A percentile compares a stretch with the other conserved stretches of the same genome.
These are phyloP conservation scores for Fraxinus velutina DNA, from an alignment of 305 asterid genomes.

Conservation along the genomic window DNA sequence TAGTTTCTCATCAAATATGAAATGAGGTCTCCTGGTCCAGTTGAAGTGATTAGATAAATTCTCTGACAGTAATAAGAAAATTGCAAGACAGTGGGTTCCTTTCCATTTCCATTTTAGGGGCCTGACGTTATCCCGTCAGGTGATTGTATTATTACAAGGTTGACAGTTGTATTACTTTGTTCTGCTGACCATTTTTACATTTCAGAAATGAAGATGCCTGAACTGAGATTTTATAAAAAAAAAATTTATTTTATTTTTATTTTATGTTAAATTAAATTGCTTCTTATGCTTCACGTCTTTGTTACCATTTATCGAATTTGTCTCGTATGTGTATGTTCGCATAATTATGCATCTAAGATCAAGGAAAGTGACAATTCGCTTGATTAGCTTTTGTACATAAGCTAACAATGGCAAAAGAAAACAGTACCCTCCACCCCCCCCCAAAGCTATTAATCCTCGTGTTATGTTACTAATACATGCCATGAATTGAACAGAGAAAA, in stretches of 20 bases:
- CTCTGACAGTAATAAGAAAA: background rate
- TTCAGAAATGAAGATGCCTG: background rate
- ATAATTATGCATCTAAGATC: background rate
- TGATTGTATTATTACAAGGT: background rate
- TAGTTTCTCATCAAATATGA: background rate
- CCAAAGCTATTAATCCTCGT: background rate
- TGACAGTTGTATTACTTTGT: background rate
- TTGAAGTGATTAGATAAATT: background rate
- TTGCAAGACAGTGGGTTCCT: background rate
- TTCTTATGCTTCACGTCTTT: background rate
- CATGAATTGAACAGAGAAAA: conserved; percentile 62
- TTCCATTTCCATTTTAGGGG: background rate
- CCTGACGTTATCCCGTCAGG: background rate
- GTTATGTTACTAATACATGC: conserved; percentile 23
- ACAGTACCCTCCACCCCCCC: no score
- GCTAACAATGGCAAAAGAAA: background rate
- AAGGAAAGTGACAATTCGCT: background rate
- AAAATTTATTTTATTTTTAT: background rate
- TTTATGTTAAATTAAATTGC: background rate
- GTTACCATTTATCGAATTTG: background rate
- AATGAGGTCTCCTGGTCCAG: background rate
- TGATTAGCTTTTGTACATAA: background rate
- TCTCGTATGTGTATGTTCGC: background rate
- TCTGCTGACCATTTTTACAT: background rate
- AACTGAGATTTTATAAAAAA: background rate